Conservation (phyloP, 1,284 basidiomycete genomes). For the Volvariella volvacea region DNA sequence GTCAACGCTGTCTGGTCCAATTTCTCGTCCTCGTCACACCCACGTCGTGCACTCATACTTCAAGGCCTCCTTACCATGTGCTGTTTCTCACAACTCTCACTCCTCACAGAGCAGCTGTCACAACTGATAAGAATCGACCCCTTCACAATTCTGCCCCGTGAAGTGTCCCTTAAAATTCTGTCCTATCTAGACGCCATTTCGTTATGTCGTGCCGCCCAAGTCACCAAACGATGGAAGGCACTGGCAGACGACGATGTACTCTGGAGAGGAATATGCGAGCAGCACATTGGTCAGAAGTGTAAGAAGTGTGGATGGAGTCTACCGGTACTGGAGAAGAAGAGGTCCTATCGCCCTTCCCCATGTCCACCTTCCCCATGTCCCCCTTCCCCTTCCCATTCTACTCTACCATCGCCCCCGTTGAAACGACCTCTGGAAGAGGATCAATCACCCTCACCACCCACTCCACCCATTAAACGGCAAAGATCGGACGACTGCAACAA, state of each 20-base stretch:
- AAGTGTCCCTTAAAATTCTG: slow-evolving; percentile 87
- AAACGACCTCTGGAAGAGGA: slow-evolving; percentile 29
- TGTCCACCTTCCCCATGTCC: slow-evolving; percentile 26
- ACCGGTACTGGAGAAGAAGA: slow-evolving; percentile 80
- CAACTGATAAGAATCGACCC: slow-evolving; percentile 95
- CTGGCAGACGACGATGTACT: slow-evolving; percentile 96
- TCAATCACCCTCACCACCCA: slow-evolving; percentile 15
- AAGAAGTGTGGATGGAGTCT: slow-evolving; percentile 98
- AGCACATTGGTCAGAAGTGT: slow-evolving; percentile 98
- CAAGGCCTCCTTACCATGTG: slow-evolving; percentile 99
- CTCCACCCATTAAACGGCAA: slow-evolving; percentile 46
- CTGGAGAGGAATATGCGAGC: slow-evolving; percentile 96
- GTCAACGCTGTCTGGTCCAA: slow-evolving; percentile 95
- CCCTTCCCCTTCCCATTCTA: slow-evolving; percentile 13
- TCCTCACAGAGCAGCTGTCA: slow-evolving; percentile 87
- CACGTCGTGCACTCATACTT: slow-evolving; percentile 88
- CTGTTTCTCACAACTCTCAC: slow-evolving; percentile 97
- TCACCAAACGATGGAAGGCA: slow-evolving; percentile 79
- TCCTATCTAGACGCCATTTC: slow-evolving; percentile 93
- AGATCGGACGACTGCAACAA: slow-evolving; percentile 24
- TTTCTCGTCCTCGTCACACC: slow-evolving; percentile 92
- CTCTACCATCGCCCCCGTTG: slow-evolving; percentile 14
- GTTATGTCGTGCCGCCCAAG: slow-evolving; percentile 93
- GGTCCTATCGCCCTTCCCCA: slow-evolving; percentile 33
- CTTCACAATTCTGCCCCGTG: slow-evolving; percentile 86